Evolutionary conservation across 129 eudicot species (phyloP), one percentile per base, ranked within the genome.

Genomic region (Helichrysum umbraculigerum): DNA sequence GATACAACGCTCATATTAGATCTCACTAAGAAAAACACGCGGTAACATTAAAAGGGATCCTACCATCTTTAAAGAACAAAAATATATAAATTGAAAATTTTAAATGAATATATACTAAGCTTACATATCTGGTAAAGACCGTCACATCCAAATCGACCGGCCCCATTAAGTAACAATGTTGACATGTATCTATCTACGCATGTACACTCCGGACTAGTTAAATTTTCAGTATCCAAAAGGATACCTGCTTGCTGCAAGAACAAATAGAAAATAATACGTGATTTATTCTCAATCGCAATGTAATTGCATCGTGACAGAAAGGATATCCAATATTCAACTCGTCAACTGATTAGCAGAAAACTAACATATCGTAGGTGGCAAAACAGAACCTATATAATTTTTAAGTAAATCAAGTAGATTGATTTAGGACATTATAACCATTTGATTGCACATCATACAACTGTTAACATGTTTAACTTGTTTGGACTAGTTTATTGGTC

Each of bases 71-170:
- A 67, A 30, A n/a, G 30, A 17, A n/a, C 6, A 63, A 10, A 35
- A 1, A 59, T 8, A 21, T 60, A 65, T 30, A 20, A 6, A 5
- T 6, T 35, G 41, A 35, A 35, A 35, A 7, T 1, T 35, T 35
- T 61, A 19, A 14, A 47, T 9, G 47, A 42, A 8, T 7, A 6
- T 35, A 66, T 66, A 66, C 20, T 29, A 71, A 81, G 59, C 96
- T 72, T 88, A 91, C 97, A 64, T 7, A 88, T 86, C 39, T 84
- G 83, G 73, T 88, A 88, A 54, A 91, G 89, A 77, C 97, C 93
- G 35, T 77, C 81, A 85, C 89, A 91, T 70, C 97, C 97, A 77
- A 80, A 86, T 57, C 91, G 88, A 65, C 93, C 97, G 42, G 91
- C 97, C 62, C 97, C 97, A 52, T 86, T 86, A 51, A 91, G 84